Conservation (phyloP, 2,329 filamentous ascomycete genomes). For the Ophiostoma angusticollis region DNA sequence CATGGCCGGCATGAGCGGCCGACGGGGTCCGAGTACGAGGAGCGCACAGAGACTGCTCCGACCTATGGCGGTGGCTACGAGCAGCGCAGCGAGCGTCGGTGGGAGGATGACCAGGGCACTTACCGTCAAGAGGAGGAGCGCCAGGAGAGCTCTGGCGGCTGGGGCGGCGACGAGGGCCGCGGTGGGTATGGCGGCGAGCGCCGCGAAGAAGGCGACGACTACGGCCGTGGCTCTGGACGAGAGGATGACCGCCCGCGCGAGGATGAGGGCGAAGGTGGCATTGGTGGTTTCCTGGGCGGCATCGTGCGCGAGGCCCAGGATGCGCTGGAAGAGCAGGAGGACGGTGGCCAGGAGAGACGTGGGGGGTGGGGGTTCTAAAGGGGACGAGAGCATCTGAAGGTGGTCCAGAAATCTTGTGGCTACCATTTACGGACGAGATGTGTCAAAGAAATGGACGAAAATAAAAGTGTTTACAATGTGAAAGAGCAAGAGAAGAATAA, state of each 20-base stretch:
- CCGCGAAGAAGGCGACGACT: slow-evolving; percentile 8
- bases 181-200: slow-evolving; percentile 11
- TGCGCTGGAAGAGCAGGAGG: slow-evolving; percentile 12
- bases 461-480: not conserved
- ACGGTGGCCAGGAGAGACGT: slow-evolving; percentile 16
- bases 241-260: slow-evolving; percentile 12
- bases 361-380: slow-evolving; percentile 3
- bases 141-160: slow-evolving; percentile 8
- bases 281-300: slow-evolving; percentile 11
- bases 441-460: not conserved
- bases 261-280: slow-evolving; percentile 3
- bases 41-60: slow-evolving; percentile 41
- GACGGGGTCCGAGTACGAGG: slow-evolving; percentile 42
- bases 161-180: slow-evolving; percentile 16
- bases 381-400: too few relatives aligned
- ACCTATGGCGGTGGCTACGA: slow-evolving; percentile 41
- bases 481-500: not conserved
- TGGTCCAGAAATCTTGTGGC: not conserved
- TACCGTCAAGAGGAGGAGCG: slow-evolving; percentile 17
- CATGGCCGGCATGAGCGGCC: slow-evolving; percentile 25
- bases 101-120: slow-evolving; percentile 20
- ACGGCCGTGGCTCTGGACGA: slow-evolving; percentile 14
- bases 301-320: slow-evolving; percentile 15
- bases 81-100: slow-evolving; percentile 41
- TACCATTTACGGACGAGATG: not conserved